phyloP scores from a whole-genome alignment of 2,329 filamentous ascomycete species.

The Epichloe aotearoae region DNA sequence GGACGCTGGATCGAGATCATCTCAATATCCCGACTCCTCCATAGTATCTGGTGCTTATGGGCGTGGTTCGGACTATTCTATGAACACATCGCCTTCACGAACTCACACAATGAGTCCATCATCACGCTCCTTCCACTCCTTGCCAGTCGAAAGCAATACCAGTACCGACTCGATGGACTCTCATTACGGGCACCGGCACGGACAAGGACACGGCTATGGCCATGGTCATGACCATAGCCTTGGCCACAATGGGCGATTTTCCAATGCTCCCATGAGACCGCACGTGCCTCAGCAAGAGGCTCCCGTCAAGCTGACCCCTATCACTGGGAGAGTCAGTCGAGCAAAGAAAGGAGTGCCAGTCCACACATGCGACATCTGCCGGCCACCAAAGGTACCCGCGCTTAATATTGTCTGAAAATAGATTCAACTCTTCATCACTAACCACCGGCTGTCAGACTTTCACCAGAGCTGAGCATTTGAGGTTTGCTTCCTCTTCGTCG shows the following conservation, averaged over 20 bases:
- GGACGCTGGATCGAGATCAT: conserved; percentile 23
- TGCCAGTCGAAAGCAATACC: conserved; percentile 26
- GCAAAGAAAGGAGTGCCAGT: conserved; percentile 48
- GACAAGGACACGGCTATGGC: conserved; percentile 12
- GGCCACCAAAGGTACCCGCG: conserved; percentile 33
- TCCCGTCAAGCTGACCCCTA: conserved; percentile 39
- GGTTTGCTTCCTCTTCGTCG: conserved; percentile 25
- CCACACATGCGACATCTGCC: conserved; percentile 39
- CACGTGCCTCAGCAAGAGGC: conserved; percentile 24
- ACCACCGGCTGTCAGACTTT: conserved; percentile 34
- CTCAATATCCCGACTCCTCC: conserved; percentile 19
- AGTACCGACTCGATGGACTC: conserved; percentile 38
- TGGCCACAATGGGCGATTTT: conserved; percentile 12
- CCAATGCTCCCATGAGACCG: conserved; percentile 25
- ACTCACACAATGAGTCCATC: conserved; percentile 23
- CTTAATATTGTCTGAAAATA: neutral
- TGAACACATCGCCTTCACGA: conserved; percentile 18
- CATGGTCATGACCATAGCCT: conserved; percentile 9
- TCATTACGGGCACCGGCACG: conserved; percentile 13
- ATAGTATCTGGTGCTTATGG: conserved; percentile 15
- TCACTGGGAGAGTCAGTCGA: conserved; percentile 42
- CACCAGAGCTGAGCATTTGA: conserved; percentile 48
- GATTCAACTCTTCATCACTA: neutral
- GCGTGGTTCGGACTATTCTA: conserved; percentile 9
- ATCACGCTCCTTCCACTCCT: conserved; percentile 15